phyloP scores from a whole-genome alignment of 192 early-diverging fungal species.

The Phlyctochytrium planicorne region DNA sequence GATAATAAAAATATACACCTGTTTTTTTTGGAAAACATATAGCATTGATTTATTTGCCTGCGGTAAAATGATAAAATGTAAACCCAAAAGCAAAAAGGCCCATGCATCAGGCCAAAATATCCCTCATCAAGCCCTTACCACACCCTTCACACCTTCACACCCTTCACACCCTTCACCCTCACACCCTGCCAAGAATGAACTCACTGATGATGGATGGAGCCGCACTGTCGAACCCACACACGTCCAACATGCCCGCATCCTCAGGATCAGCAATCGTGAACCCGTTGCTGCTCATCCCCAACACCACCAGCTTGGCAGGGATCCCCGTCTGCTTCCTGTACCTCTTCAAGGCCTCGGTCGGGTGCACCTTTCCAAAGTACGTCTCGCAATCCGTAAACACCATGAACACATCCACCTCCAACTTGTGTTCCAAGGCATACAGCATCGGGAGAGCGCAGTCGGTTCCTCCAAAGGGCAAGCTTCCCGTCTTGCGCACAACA shows the following conservation, averaged over 20 bases:
- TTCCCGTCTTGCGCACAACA: neutral
- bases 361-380: constrained; percentile 25
- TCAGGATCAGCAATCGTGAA: constrained; percentile 31
- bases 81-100: too few relatives aligned
- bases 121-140: too few relatives aligned
- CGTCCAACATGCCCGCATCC: constrained; percentile 28
- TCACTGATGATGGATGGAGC: constrained; percentile 18
- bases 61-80: too few relatives aligned
- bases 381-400: constrained; percentile 34
- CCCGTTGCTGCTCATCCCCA: constrained; percentile 18
- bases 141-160: too few relatives aligned
- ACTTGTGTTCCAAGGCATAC: constrained; percentile 21
- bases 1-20: too few relatives aligned
- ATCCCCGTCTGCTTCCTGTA: constrained; percentile 18
- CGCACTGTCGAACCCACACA: constrained; percentile 25
- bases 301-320: constrained; percentile 25
- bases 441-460: constrained; percentile 31
- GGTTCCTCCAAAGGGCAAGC: constrained; percentile 20
- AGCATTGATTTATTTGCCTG: too few relatives aligned
- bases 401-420: constrained; percentile 29
- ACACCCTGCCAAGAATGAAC: constrained; percentile 16
- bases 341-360: constrained; percentile 17
- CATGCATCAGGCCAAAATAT: too few relatives aligned
- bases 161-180: too few relatives aligned
- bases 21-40: too few relatives aligned